These are phyloP conservation scores for Dendrocalamus sinicus DNA, from an alignment of 176 grass and related monocot genomes.

Conservation along the genomic window DNA sequence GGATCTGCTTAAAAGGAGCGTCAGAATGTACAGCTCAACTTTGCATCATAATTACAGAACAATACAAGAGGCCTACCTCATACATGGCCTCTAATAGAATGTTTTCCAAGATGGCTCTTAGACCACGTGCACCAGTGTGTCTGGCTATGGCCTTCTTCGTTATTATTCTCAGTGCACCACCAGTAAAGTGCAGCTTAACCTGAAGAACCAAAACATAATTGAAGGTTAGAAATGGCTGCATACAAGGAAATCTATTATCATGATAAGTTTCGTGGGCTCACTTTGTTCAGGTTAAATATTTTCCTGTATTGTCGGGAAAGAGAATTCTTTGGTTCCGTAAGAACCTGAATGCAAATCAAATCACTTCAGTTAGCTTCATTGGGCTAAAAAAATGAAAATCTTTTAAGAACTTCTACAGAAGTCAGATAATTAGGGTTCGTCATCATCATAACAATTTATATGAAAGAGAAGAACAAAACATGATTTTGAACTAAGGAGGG, in stretches of 20 bases:
- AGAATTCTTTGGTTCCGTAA: slow-evolving; percentile 92
- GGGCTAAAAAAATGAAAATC: background rate
- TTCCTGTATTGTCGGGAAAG: slow-evolving; percentile 97
- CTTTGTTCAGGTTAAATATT: slow-evolving; percentile 90
- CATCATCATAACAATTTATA: slow-evolving; percentile 18
- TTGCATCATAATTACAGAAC: slow-evolving; percentile 25
- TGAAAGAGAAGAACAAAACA: background rate
- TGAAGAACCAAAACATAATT: slow-evolving; percentile 29
- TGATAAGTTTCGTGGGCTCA: slow-evolving; percentile 39
- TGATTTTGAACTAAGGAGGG: background rate
- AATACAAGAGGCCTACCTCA: slow-evolving; percentile 68
- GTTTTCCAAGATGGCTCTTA: slow-evolving; percentile 89
- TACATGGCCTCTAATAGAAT: slow-evolving; percentile 95
- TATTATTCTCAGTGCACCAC: slow-evolving; percentile 70
- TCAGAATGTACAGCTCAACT: slow-evolving; percentile 30
- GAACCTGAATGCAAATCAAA: slow-evolving; percentile 69
- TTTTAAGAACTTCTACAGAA: slow-evolving; percentile 9
- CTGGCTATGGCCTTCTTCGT: slow-evolving; percentile 78
- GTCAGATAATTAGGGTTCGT: background rate
- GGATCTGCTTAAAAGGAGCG: slow-evolving; percentile 63
- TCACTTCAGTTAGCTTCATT: slow-evolving; percentile 40
- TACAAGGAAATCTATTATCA: slow-evolving; percentile 29
- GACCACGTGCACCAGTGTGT: slow-evolving; percentile 89
- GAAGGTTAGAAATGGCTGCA: slow-evolving; percentile 26
- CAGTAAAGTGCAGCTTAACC: slow-evolving; percentile 84